phyloP scores from a whole-genome alignment of 2,329 filamentous ascomycete species.

The Colletotrichum melonis region DNA sequence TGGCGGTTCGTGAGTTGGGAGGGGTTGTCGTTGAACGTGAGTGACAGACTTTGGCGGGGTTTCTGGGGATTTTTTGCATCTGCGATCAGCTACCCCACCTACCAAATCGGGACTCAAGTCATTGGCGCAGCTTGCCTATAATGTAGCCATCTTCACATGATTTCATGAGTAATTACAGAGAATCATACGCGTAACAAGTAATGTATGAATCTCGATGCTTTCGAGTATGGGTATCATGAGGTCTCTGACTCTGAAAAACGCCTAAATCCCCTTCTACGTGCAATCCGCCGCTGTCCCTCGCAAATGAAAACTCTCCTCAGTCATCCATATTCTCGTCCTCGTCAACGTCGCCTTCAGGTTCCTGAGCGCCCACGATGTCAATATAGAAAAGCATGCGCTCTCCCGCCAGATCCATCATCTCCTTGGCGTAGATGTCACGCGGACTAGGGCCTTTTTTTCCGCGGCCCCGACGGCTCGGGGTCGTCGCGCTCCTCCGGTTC shows the following conservation, averaged over 20 bases:
- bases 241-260: background rate
- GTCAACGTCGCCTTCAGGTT: background rate
- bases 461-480: constrained; percentile 10
- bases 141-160: background rate
- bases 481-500: constrained; percentile 48
- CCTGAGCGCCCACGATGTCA: constrained; percentile 23
- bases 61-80: background rate
- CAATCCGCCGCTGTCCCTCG: too few relatives aligned
- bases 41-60: constrained; percentile 16
- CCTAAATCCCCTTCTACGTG: too few relatives aligned
- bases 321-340: constrained; percentile 18
- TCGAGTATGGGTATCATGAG: constrained; percentile 19
- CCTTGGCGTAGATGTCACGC: constrained; percentile 54
- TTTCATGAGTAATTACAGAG: background rate
- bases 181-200: background rate
- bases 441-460: constrained; percentile 42
- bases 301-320: background rate
- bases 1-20: background rate
- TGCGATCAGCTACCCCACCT: constrained; percentile 9
- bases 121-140: background rate
- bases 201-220: background rate
- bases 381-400: constrained; percentile 49
- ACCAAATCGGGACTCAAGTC: background rate
- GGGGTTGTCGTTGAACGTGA: background rate
- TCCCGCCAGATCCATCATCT: constrained; percentile 57